Conservation (phyloP, 2,329 filamentous ascomycete genomes). For the Fusarium armeniacum region DNA sequence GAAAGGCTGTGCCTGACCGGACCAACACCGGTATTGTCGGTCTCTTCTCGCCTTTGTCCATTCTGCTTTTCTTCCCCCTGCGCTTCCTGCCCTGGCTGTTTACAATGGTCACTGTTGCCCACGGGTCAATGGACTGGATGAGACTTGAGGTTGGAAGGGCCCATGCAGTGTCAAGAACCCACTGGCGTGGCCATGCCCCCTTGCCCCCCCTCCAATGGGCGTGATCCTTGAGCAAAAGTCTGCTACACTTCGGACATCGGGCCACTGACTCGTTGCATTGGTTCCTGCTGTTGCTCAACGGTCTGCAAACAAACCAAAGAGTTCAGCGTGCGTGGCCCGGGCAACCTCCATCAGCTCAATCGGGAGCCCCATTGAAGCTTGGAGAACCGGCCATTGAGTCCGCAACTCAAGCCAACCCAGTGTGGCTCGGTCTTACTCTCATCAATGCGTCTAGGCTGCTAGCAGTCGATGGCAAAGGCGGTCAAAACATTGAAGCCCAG, state of each 20-base stretch:
- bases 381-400: slow-evolving; percentile 36
- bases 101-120: slow-evolving; percentile 37
- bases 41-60: slow-evolving; percentile 21
- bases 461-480: slow-evolving; percentile 33
- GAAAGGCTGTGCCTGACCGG: slow-evolving; percentile 35
- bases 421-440: slow-evolving; percentile 13
- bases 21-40: slow-evolving; percentile 35
- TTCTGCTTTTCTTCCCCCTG: slow-evolving; percentile 25
- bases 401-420: slow-evolving; percentile 15
- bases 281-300: slow-evolving; percentile 31
- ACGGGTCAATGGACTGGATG: slow-evolving; percentile 46
- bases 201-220: slow-evolving; percentile 48
- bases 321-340: slow-evolving; percentile 36
- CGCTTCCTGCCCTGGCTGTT: slow-evolving; percentile 36
- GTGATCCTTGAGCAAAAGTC: slow-evolving; percentile 46
- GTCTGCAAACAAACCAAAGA: slow-evolving; percentile 25
- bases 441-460: slow-evolving; percentile 23
- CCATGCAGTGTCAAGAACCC: slow-evolving; percentile 47
- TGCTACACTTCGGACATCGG: slow-evolving; percentile 48
- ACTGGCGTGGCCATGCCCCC: slow-evolving; percentile 46
- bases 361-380: slow-evolving; percentile 41
- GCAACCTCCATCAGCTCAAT: slow-evolving; percentile 44
- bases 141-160: slow-evolving; percentile 47
- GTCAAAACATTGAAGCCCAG: slow-evolving; percentile 30
- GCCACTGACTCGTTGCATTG: slow-evolving; percentile 42